Evolutionary conservation across 2,329 filamentous ascomycete species (phyloP).

Genomic region (Clonostachys byssicola): DNA sequence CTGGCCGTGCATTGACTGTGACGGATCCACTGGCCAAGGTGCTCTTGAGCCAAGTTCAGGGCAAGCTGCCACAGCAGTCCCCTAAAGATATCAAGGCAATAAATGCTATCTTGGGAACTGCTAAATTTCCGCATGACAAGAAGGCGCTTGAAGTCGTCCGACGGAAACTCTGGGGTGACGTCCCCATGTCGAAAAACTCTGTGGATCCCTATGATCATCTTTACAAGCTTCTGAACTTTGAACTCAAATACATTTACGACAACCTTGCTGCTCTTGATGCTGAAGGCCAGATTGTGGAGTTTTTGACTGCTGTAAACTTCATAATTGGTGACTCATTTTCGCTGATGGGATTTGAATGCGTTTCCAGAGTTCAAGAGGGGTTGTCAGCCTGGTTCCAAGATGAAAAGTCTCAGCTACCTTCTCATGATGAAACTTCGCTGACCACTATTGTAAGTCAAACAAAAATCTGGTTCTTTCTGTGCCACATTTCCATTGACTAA

Average conservation of each 20-base stretch:
- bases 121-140: constrained; percentile 53
- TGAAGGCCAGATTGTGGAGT: constrained; percentile 28
- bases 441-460: constrained; percentile 37
- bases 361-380: constrained; percentile 59
- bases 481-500: constrained; percentile 7
- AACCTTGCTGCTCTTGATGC: constrained; percentile 30
- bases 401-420: constrained; percentile 31
- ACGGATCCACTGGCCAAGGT: constrained; percentile 67
- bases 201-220: constrained; percentile 64
- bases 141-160: constrained; percentile 62
- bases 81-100: constrained; percentile 25
- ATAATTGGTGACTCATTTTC: constrained; percentile 47
- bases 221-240: constrained; percentile 52
- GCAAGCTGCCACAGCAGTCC: constrained; percentile 4
- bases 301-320: constrained; percentile 48
- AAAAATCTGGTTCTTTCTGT: constrained; percentile 6
- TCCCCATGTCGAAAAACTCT: constrained; percentile 24
- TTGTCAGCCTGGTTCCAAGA: constrained; percentile 64
- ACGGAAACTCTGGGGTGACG: constrained; percentile 56
- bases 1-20: constrained; percentile 60
- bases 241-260: constrained; percentile 52
- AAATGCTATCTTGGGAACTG: constrained; percentile 37
- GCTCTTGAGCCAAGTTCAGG: constrained; percentile 30
- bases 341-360: constrained; percentile 46
- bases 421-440: constrained; percentile 31